These are phyloP conservation scores for Sporothrix inflata DNA, from an alignment of 2,329 filamentous ascomycete genomes.

Conservation along the genomic window DNA sequence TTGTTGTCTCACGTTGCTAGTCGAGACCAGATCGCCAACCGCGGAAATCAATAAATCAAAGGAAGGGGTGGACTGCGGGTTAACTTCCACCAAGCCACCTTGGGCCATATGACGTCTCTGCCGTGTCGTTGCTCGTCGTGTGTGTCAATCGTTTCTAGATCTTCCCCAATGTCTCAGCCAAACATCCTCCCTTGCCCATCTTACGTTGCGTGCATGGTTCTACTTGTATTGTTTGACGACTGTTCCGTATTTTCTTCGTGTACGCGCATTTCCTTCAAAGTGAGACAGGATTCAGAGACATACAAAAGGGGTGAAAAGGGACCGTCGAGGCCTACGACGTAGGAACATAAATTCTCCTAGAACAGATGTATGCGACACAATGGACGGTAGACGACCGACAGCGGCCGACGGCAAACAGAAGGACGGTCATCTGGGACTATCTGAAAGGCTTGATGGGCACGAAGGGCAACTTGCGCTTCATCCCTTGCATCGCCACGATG, in stretches of 20 bases:
- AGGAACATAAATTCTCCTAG: background rate
- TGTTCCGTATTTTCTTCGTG: background rate
- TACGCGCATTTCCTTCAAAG: background rate
- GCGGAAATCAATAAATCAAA: background rate
- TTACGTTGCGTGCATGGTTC: background rate
- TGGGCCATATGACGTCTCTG: background rate
- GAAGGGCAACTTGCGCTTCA: background rate
- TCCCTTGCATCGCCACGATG: conserved; percentile 1
- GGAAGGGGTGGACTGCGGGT: background rate
- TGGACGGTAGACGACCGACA: background rate
- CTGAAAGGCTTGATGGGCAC: background rate
- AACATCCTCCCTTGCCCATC: background rate
- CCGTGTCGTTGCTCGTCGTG: background rate
- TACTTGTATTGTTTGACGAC: background rate
- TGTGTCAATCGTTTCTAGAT: background rate
- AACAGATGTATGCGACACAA: background rate
- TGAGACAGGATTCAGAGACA: conserved; percentile 1
- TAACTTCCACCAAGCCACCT: background rate
- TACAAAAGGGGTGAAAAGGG: background rate
- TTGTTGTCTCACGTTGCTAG: background rate
- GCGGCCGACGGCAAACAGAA: background rate
- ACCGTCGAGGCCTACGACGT: background rate
- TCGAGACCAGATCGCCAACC: background rate
- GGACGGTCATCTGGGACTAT: background rate
- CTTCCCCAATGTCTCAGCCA: background rate